A percentile compares a stretch with the other conserved stretches of the same genome.
Evolutionary conservation across 2,329 filamentous ascomycete species (phyloP).

Genomic region (Amauroascus verrucosus): DNA sequence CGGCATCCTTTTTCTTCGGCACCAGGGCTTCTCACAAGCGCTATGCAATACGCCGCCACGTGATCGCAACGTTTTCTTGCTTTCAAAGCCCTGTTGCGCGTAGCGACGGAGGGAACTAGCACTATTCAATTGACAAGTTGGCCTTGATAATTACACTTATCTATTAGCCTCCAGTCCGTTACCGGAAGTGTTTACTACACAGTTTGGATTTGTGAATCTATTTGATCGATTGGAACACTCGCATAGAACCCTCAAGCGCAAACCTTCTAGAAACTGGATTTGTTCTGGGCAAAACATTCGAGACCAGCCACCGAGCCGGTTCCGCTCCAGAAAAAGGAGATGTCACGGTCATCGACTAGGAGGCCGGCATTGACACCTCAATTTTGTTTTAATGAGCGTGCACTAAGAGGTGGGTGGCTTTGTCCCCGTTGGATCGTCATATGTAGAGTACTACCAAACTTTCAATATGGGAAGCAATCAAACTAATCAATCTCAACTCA

Average conservation of each 20-base stretch:
- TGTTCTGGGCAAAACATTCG: constrained; percentile 28
- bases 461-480: background rate
- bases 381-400: constrained; percentile 64
- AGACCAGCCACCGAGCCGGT: constrained; percentile 21
- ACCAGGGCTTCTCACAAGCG: no score
- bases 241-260: background rate
- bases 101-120: no score
- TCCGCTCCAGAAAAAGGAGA: constrained; percentile 22
- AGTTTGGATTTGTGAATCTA: no score
- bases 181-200: no score
- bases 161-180: no score
- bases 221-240: no score
- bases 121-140: no score
- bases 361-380: constrained; percentile 56
- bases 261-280: constrained; percentile 28
- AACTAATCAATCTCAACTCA: constrained; percentile 7
- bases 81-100: no score
- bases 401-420: constrained; percentile 55
- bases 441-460: constrained; percentile 4
- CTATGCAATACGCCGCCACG: constrained; percentile 5
- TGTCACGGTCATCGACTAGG: constrained; percentile 34
- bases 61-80: background rate
- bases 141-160: no score
- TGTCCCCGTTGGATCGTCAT: background rate
- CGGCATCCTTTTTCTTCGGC: no score